phyloP scores from a whole-genome alignment of 805 yeast genomes.

The Teunomyces barrocoloradensis region DNA sequence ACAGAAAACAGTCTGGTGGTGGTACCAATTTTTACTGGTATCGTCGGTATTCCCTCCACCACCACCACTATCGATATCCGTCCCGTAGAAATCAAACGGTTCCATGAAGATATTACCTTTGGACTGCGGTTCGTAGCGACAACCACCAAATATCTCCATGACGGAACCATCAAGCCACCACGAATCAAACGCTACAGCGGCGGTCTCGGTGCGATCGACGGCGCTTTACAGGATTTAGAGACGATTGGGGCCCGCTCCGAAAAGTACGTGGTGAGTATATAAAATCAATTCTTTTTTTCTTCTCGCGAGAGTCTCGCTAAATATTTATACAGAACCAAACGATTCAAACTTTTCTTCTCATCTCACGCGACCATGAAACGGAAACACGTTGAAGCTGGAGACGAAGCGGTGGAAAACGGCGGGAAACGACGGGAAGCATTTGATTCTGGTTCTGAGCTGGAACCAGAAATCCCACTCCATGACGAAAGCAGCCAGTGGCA shows the following conservation, averaged over 20 bases:
- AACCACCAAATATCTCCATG: constrained; percentile 21
- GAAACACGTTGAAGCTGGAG: no score
- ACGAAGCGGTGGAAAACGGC: no score
- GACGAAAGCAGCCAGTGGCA: constrained; percentile 55
- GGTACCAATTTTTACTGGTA: constrained; percentile 14
- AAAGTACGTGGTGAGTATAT: constrained; percentile 24
- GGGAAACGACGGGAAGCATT: no score
- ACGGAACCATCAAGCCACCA: constrained; percentile 20
- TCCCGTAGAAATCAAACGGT: constrained; percentile 37
- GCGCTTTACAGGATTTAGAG: constrained; percentile 39
- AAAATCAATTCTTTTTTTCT: no score
- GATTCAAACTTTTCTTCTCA: no score
- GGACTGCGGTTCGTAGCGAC: constrained; percentile 33
- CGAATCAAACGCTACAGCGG: constrained; percentile 19
- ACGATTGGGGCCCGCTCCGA: constrained; percentile 42
- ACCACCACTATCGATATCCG: constrained; percentile 11
- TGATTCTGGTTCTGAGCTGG: no score
- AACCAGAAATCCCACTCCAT: no score
- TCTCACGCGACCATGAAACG: no score
- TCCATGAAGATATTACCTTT: constrained; percentile 41
- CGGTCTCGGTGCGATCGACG: constrained; percentile 27
- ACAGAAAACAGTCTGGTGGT: no score
- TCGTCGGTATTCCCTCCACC: constrained; percentile 15
- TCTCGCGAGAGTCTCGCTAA: no score
- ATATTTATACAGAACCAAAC: no score